Evolutionary conservation across 2,329 filamentous ascomycete genomes (phyloP), one percentile per base, ranked within the genome.

Genomic region (Orbilia ellipsospora): DNA sequence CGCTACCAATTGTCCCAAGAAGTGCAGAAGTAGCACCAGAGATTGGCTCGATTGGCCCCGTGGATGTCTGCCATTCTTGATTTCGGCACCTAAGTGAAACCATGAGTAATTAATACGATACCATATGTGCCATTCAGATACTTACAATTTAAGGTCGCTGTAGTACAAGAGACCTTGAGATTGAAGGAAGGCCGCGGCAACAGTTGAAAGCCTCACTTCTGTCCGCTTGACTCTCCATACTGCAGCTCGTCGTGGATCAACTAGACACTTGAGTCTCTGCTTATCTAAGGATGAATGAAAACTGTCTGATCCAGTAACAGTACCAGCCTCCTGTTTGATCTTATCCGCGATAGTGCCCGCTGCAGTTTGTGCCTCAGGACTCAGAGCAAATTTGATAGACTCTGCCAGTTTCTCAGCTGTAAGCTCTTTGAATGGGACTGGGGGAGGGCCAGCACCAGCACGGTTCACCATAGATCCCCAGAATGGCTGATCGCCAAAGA

Each of bases 401-500:
- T 86, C 86, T 0, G 89, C 89, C 5, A 94, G 84, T 12, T 87
- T 89, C 26, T 90, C 88, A 0, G 86, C 85, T 0, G 88, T 92
- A 44, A 94, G 82, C 31, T 88, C 84, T 78, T 90, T 90, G 80
- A 90, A 88, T 0, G 89, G 89, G 57, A 93, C 88, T 0, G 91
- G 90, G 0, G 85, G 82, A 0, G 91, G 91, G 0, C 92, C 91
- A 4, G 91, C 92, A 8, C 90, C 90, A 5, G 91, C 90, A 72
- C 85, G 86, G 0, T 89, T 86, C 45, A 93, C 88, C 87, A 94
- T 93, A 8, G 89, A 86, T 6, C 92, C 92, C 92, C 92, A 94
- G 80, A 94, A 94, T 0, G 90, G 90, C 81, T 94, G 92, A 79
- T 94, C 92, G 1, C 92, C 92, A 80, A 94, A 96, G 83, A 96